Base-by-base conservation (phyloP, 768 basidiomycete genomes). In the Russula abietina region DNA sequence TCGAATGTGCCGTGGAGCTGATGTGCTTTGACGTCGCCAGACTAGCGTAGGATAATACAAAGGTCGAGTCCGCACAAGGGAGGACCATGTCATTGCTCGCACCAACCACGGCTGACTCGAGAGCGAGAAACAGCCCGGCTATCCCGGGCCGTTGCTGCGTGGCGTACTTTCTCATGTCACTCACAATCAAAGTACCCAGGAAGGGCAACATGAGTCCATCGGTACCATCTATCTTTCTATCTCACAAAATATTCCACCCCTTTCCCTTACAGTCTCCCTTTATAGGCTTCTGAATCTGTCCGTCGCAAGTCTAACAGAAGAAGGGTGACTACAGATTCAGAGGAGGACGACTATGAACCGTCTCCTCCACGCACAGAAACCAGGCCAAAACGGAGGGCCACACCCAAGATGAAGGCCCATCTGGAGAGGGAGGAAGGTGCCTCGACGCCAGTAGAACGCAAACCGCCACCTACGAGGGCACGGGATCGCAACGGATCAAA, bases 1-100 rank as follows among this genome's bases (percentile, higher is more conserved):
- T 55, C 79, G 76, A 51, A 88, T 64, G 30, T 36, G 55, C 0
- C 60, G 48, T 16, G 69, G 60, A 17, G 56, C 59, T 36, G 41
- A 64, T 22, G 55, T 57, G 22, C n/a, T 38, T 46, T 65, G 41
- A 33, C 22, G 9, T 19, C 22, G 6, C 41, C 54, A 24, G 12
- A 54, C 32, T 17, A 60, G 24, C n/a, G 30, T 51, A 57, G 41
- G 41, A 46, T 39, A 14, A 16, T 30, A 26, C 26, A 33, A 36
- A 4, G 19, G 41, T 22, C 33, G 61, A 52, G 28, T 39, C 10
- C 36, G 49, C 39, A 43, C 9, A n/a, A 50, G 39, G 22, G 30
- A 54, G 36, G 22, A 32, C 16, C 61, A 62, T 62, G 32, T 26
- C 46, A 11, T 16, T 14, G 14, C 38, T 16, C 14, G 16, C 38